Base-by-base conservation (phyloP, 345 rosid genomes). In the Zanthoxylum bungeanum region DNA sequence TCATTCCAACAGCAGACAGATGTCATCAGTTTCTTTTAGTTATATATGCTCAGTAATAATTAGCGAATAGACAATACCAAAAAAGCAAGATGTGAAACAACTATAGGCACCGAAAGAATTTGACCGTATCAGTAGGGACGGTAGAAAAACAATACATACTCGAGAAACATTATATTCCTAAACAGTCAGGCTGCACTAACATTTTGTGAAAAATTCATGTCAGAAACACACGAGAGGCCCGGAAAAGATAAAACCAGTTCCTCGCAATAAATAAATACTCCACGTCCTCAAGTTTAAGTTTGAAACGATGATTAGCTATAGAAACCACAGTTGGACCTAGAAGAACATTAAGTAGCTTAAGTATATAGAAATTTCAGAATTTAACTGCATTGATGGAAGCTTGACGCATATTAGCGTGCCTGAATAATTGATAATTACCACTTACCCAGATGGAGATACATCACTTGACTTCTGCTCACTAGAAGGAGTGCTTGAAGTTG, bases 391-490 rank as follows among this genome's bases (percentile, higher is more conserved):
- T 9, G n/a, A 39, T 42, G 55, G 56, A 40, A 72, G 63, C 17
- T 28, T 19, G 79, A 46, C 34, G 68, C 44, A 36, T 9, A 50
- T n/a, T n/a, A 66, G 22, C 3, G 27, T 19, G 42, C 47, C 27
- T 46, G 30, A 40, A 49, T 39, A 44, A 17, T 42, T 44, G n/a
- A 39, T 55, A 53, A n/a, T 60, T 57, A 44, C 61, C 76, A 80
- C 89, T 82, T 88, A 90, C 96, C 76, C 83, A 34, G 81, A 78
- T 49, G 94, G 84, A 73, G 94, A 82, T 59, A 79, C 81, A 64
- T 95, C 98, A n/a, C 81, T 76, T 73, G 91, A 64, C 75, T 83
- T 90, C 81, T 85, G 97, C 40, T 89, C 94, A 75, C 83, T 78
- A 28, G 87, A 63, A 59, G 90, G 91, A 75, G 91, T 66, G 80